A percentile compares a stretch with the other conserved stretches of the same genome.
phyloP scores from a whole-genome alignment of 2,329 filamentous ascomycete species.

The Nigrograna mackinnonii region DNA sequence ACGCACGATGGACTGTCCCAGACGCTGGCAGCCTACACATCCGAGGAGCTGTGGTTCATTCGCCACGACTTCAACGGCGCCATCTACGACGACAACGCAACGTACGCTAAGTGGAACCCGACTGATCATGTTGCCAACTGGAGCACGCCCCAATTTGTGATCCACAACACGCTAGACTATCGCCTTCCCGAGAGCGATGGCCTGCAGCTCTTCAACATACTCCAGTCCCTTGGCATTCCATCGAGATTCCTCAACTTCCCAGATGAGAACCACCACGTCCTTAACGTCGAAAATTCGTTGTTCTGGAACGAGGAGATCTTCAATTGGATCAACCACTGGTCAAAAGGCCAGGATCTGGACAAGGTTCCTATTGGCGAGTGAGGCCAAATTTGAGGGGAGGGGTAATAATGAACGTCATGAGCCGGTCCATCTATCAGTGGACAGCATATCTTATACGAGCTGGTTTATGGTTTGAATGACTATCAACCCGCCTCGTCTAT shows the following conservation, averaged over 20 bases:
- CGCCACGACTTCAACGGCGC: constrained; percentile 47
- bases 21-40: constrained; percentile 47
- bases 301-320: constrained; percentile 75
- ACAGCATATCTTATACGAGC: no score
- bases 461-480: no score
- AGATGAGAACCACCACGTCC: constrained; percentile 78
- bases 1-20: constrained; percentile 87
- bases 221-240: constrained; percentile 75
- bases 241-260: constrained; percentile 82
- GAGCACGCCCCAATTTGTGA: constrained; percentile 84
- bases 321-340: constrained; percentile 44
- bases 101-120: constrained; percentile 63
- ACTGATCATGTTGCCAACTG: constrained; percentile 66
- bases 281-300: constrained; percentile 87
- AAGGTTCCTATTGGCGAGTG: constrained; percentile 32
- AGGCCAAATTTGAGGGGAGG: no score
- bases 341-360: constrained; percentile 29
- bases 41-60: constrained; percentile 57
- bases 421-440: no score
- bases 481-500: no score
- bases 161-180: constrained; percentile 91
- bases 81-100: constrained; percentile 38
- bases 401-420: no score
- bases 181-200: constrained; percentile 84
- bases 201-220: constrained; percentile 79